phyloP scores from a whole-genome alignment of 768 basidiomycete genomes.

The Hericium rajendrae region DNA sequence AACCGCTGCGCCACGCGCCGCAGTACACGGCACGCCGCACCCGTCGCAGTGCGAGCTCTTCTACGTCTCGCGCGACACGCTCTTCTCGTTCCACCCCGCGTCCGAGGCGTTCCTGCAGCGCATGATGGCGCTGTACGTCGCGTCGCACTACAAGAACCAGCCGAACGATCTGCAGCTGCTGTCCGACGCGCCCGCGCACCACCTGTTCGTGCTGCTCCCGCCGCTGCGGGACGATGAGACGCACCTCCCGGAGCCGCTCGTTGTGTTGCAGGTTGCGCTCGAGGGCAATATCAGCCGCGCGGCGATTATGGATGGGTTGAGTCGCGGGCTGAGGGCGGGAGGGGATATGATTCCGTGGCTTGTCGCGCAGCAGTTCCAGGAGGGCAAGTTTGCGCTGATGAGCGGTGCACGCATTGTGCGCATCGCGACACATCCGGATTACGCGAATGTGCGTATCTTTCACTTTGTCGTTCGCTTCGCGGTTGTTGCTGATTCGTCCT shows the following conservation, averaged over 20 bases:
- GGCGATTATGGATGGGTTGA: slow-evolving; percentile 77
- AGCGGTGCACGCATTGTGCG: slow-evolving; percentile 89
- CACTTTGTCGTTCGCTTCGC: too few relatives aligned
- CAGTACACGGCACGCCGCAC: slow-evolving; percentile 80
- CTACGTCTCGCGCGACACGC: slow-evolving; percentile 90
- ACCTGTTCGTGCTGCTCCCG: slow-evolving; percentile 90
- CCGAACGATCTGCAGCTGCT: slow-evolving; percentile 98
- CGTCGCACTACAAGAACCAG: slow-evolving; percentile 98
- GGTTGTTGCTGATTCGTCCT: too few relatives aligned
- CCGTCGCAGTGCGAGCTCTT: slow-evolving; percentile 91
- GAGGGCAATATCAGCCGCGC: slow-evolving; percentile 88
- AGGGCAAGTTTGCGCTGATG: slow-evolving; percentile 83
- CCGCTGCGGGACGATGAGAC: slow-evolving; percentile 86
- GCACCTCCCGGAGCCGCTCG: slow-evolving; percentile 89
- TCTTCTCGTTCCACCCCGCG: slow-evolving; percentile 96
- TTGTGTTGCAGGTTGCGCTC: slow-evolving; percentile 90
- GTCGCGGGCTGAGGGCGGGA: slow-evolving; percentile 74
- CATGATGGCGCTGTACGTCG: slow-evolving; percentile 97
- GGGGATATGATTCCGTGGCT: slow-evolving; percentile 99
- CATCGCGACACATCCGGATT: slow-evolving; percentile 94
- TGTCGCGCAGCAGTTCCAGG: slow-evolving; percentile 90
- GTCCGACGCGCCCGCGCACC: slow-evolving; percentile 94
- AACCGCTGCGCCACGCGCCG: slow-evolving; percentile 42
- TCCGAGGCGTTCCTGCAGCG: slow-evolving; percentile 96
- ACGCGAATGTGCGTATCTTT: slow-evolving; percentile 56